A percentile compares a stretch with the other conserved stretches of the same genome.
phyloP scores from a whole-genome alignment of 768 basidiomycete species.

The Serendipita vermifera region DNA sequence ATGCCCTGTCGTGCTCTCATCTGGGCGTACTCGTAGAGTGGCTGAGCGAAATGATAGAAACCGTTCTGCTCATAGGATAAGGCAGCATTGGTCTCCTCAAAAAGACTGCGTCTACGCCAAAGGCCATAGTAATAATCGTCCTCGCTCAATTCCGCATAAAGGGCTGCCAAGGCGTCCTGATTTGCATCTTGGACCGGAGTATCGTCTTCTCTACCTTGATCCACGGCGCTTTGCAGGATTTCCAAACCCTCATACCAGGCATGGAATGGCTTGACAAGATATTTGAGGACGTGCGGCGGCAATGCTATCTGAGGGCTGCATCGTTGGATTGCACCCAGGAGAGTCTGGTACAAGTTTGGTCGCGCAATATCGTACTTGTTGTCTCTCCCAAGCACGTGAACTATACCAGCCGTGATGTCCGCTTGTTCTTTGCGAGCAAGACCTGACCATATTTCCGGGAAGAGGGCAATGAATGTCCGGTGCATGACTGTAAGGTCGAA shows the following conservation, averaged over 20 bases:
- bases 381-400: constrained; percentile 81
- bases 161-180: constrained; percentile 81
- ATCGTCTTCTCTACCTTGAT: constrained; percentile 69
- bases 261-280: constrained; percentile 88
- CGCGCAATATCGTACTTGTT: constrained; percentile 80
- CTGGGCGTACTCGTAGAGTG: constrained; percentile 82
- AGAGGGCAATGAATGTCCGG: constrained; percentile 75
- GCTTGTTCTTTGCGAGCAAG: constrained; percentile 77
- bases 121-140: constrained; percentile 96
- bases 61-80: constrained; percentile 91
- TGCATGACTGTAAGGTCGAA: constrained; percentile 67
- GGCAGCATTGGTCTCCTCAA: constrained; percentile 76
- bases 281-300: constrained; percentile 91
- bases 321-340: constrained; percentile 72
- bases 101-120: constrained; percentile 83
- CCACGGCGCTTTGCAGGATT: constrained; percentile 68
- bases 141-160: constrained; percentile 91
- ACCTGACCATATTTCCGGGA: constrained; percentile 74
- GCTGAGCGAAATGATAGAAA: constrained; percentile 88
- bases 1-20: constrained; percentile 65
- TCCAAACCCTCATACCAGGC: constrained; percentile 92
- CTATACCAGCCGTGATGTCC: constrained; percentile 80
- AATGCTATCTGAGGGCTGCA: constrained; percentile 79
- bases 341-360: constrained; percentile 84
- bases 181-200: constrained; percentile 65